Conservation (phyloP, 1,139 yeast species). For the Candida frijolesensis region DNA sequence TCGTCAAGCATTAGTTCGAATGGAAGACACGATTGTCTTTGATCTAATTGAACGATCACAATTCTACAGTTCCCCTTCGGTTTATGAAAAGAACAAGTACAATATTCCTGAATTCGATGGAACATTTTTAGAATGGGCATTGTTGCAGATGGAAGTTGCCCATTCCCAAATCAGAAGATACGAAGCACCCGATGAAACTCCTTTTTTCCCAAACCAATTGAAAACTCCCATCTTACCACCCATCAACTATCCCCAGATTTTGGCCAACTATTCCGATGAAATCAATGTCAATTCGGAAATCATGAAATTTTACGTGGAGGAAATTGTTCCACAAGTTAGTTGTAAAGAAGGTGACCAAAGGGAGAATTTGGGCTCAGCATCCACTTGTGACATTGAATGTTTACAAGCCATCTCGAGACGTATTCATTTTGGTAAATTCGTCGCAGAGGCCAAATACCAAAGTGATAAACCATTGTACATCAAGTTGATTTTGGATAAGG, state of each 20-base stretch:
- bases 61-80: conserved; percentile 74
- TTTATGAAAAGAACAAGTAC: conserved; percentile 63
- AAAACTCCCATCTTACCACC: conserved; percentile 75
- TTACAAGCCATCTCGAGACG: conserved; percentile 90
- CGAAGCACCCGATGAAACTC: conserved; percentile 94
- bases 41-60: conserved; percentile 92
- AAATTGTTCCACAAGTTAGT: conserved; percentile 74
- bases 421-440: conserved; percentile 95
- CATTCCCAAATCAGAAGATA: conserved; percentile 88
- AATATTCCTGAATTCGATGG: conserved; percentile 72
- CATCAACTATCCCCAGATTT: conserved; percentile 72
- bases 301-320: conserved; percentile 62
- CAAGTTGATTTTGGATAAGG: conserved; percentile 63
- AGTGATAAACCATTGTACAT: conserved; percentile 66
- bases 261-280: conserved; percentile 74
- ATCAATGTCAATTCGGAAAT: conserved; percentile 76
- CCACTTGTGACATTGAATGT: conserved; percentile 81
- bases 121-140: conserved; percentile 84
- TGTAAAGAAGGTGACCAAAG: conserved; percentile 72
- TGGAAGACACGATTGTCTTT: conserved; percentile 96
- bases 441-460: conserved; percentile 90
- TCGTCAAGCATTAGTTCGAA: conserved; percentile 79
- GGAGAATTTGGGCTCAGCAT: conserved; percentile 88
- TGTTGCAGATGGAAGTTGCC: conserved; percentile 71
- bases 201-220: conserved; percentile 77